Conservation (phyloP, 1,139 yeast genomes). For the Pichia terricola region DNA sequence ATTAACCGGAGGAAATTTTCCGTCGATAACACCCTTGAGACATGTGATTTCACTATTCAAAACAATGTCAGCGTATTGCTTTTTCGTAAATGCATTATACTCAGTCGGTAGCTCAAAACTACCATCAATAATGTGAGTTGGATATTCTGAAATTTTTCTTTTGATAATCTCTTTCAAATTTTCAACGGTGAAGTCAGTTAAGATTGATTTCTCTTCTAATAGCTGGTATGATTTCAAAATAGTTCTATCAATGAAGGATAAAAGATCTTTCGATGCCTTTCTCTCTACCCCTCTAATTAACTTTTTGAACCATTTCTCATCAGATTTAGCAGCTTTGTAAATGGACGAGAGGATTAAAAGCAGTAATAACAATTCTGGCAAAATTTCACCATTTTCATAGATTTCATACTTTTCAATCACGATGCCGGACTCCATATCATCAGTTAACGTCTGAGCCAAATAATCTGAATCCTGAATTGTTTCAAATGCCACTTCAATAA, state of each 20-base stretch:
- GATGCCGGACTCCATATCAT: constrained; percentile 32
- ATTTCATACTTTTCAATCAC: constrained; percentile 57
- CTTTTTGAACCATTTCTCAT: constrained; percentile 26
- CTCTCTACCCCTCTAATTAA: constrained; percentile 18
- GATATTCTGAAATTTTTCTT: constrained; percentile 34
- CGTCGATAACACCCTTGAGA: constrained; percentile 21
- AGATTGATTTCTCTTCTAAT: constrained; percentile 32
- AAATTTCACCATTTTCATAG: constrained; percentile 44
- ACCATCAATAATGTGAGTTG: constrained; percentile 18
- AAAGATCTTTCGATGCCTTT: constrained; percentile 20
- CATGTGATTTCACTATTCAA: constrained; percentile 45
- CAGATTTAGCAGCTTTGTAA: constrained; percentile 28
- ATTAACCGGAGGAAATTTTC: constrained; percentile 13
- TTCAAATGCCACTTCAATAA: constrained; percentile 28
- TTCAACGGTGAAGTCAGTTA: constrained; percentile 28
- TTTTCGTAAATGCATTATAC: constrained; percentile 19
- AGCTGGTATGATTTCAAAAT: constrained; percentile 39
- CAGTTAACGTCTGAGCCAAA: constrained; percentile 23
- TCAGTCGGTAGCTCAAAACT: constrained; percentile 12
- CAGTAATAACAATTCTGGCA: constrained; percentile 46
- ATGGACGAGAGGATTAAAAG: constrained; percentile 43
- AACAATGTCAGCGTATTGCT: constrained; percentile 45
- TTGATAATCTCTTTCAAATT: constrained; percentile 29
- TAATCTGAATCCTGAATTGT: constrained; percentile 25
- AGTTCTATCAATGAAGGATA: constrained; percentile 34